A percentile compares a stretch with the other conserved stretches of the same genome.
Evolutionary conservation across 2,329 filamentous ascomycete genomes (phyloP).

Genomic region (Botrytis pseudocinerea): DNA sequence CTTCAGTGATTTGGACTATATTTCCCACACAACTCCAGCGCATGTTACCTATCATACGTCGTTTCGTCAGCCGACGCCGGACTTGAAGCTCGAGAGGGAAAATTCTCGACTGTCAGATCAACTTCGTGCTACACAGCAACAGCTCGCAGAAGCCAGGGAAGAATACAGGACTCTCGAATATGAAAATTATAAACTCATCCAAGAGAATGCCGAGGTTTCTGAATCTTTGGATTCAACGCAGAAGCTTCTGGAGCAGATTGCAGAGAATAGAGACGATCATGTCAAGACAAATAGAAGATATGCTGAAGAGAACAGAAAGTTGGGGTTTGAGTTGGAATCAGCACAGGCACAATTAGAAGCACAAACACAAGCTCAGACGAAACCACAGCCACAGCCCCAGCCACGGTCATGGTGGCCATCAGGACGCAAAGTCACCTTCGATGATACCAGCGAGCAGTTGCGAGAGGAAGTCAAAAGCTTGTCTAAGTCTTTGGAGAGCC

Average conservation of each 20-base stretch:
- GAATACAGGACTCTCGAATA: not conserved
- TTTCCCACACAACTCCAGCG: not conserved
- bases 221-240: not conserved
- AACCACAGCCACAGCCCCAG: not conserved
- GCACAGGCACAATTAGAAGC: not conserved
- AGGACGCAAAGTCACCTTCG: not conserved
- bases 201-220: not conserved
- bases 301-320: not conserved
- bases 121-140: not conserved
- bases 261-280: conserved; percentile 10
- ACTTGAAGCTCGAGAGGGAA: not conserved
- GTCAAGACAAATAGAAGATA: not conserved
- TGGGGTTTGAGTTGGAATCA: not conserved
- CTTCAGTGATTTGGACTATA: not conserved
- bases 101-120: not conserved
- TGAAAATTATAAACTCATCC: not conserved
- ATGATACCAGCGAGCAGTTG: not conserved
- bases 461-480: not conserved
- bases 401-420: not conserved
- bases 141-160: not conserved
- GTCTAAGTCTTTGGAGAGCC: not conserved
- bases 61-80: not conserved
- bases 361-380: not conserved
- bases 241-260: not conserved
- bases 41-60: not conserved